These are phyloP conservation scores for Botryotinia narcissicola DNA, from an alignment of 2,329 filamentous ascomycete species.

Conservation along the genomic window DNA sequence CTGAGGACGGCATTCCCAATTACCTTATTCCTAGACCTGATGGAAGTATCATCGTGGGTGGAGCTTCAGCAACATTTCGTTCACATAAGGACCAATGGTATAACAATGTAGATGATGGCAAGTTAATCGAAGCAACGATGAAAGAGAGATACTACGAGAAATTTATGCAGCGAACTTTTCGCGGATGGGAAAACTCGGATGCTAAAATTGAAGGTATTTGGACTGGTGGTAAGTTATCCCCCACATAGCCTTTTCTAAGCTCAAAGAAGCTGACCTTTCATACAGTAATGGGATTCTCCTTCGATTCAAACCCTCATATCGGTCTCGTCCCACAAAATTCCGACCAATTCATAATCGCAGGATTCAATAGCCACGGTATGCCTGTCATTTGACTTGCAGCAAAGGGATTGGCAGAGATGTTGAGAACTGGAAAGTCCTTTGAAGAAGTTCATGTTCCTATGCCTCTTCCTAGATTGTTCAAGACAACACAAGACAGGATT, in stretches of 20 bases:
- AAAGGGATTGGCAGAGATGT: slow-evolving; percentile 45
- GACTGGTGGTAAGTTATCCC: slow-evolving; percentile 22
- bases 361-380: slow-evolving; percentile 22
- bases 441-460: slow-evolving; percentile 36
- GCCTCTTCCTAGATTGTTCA: slow-evolving; percentile 40
- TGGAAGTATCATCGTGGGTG: slow-evolving; percentile 41
- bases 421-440: slow-evolving; percentile 37
- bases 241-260: not conserved
- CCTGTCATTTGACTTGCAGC: slow-evolving; percentile 39
- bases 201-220: slow-evolving; percentile 38
- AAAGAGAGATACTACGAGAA: slow-evolving; percentile 44
- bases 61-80: slow-evolving; percentile 41
- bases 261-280: not conserved
- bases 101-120: slow-evolving; percentile 46
- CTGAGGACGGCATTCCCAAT: slow-evolving; percentile 17
- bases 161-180: slow-evolving; percentile 41
- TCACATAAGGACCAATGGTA: slow-evolving; percentile 42
- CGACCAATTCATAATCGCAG: slow-evolving; percentile 13
- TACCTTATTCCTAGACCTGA: slow-evolving; percentile 37
- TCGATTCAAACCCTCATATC: slow-evolving; percentile 8
- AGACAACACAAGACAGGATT: slow-evolving; percentile 25
- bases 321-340: not conserved
- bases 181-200: slow-evolving; percentile 46
- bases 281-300: slow-evolving; percentile 16
- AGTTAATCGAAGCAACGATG: slow-evolving; percentile 40